A percentile compares a stretch with the other conserved stretches of the same genome.
Evolutionary conservation across 768 basidiomycete species (phyloP).

Genomic region (Phylloporus sp.): DNA sequence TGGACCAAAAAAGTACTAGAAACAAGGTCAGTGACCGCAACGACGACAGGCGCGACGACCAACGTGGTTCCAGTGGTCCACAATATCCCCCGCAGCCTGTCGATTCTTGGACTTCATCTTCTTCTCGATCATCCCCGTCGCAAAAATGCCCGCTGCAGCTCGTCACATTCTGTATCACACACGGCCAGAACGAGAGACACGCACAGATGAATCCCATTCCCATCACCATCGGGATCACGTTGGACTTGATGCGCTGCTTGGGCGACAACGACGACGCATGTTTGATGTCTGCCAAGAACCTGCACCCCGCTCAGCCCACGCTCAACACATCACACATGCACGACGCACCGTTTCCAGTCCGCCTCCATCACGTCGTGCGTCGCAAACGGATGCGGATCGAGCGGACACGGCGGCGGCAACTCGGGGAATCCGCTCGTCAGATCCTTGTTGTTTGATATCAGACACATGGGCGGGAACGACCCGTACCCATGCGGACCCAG

Average conservation of each 20-base stretch:
- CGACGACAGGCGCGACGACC: slow-evolving; percentile 3
- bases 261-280: slow-evolving; percentile 31
- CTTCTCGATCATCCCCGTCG: slow-evolving; percentile 13
- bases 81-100: slow-evolving; percentile 35
- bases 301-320: neutral
- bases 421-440: slow-evolving; percentile 42
- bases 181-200: too few species aligned
- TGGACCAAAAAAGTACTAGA: slow-evolving; percentile 48
- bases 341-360: slow-evolving; percentile 44
- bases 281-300: slow-evolving; percentile 37
- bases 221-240: slow-evolving; percentile 29
- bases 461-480: slow-evolving; percentile 28
- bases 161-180: too few species aligned
- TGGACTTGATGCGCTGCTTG: slow-evolving; percentile 31
- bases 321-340: neutral
- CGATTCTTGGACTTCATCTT: slow-evolving; percentile 36
- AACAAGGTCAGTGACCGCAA: too few species aligned
- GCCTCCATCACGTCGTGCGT: slow-evolving; percentile 44
- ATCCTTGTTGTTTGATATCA: slow-evolving; percentile 21
- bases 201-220: slow-evolving; percentile 25
- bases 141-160: slow-evolving; percentile 15
- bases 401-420: slow-evolving; percentile 36
- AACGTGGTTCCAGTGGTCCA: slow-evolving; percentile 52
- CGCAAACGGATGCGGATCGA: slow-evolving; percentile 44
- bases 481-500: slow-evolving; percentile 9